A percentile compares a stretch with the other conserved stretches of the same genome.
Evolutionary conservation across 257 asterid genomes (phyloP).

Genomic region (Echium plantagineum): DNA sequence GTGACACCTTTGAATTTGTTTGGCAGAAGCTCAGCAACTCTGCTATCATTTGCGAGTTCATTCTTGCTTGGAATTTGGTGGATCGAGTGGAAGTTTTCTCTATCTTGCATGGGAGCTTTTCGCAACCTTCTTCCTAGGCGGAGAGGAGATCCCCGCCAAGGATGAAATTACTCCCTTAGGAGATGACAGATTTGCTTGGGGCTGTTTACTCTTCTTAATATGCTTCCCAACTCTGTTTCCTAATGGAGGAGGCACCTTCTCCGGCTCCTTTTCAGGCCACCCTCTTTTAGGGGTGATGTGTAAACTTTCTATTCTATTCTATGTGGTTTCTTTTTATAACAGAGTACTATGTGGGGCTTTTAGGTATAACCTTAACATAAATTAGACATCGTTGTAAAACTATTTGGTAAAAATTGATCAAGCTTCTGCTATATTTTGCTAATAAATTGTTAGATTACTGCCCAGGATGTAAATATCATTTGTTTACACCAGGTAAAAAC

Average conservation of each 20-base stretch:
- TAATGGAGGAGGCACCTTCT: conserved; percentile 75
- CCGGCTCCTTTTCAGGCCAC: conserved; percentile 58
- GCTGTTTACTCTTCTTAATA: conserved; percentile 60
- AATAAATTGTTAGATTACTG: no score
- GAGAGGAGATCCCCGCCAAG: conserved; percentile 80
- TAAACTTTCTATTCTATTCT: conserved; percentile 7
- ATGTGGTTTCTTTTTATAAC: no score
- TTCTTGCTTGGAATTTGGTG: conserved; percentile 68
- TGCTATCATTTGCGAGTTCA: conserved; percentile 55
- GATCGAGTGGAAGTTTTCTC: conserved; percentile 73
- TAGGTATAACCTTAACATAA: no score
- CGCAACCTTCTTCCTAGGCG: conserved; percentile 82
- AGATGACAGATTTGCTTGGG: conserved; percentile 74
- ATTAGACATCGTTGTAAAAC: no score
- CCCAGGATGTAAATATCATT: no score
- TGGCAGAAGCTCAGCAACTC: no score
- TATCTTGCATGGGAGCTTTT: conserved; percentile 85
- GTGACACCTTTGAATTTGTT: conserved; percentile 85
- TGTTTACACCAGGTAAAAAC: no score
- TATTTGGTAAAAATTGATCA: no score
- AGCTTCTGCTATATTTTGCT: no score
- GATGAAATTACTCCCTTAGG: conserved; percentile 89
- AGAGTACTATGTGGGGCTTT: no score
- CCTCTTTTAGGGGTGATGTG: conserved; percentile 59
- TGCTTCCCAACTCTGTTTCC: conserved; percentile 90